Evolutionary conservation across 495 filamentous ascomycete genomes (phyloP).

Genomic region (Neurospora sp.): DNA sequence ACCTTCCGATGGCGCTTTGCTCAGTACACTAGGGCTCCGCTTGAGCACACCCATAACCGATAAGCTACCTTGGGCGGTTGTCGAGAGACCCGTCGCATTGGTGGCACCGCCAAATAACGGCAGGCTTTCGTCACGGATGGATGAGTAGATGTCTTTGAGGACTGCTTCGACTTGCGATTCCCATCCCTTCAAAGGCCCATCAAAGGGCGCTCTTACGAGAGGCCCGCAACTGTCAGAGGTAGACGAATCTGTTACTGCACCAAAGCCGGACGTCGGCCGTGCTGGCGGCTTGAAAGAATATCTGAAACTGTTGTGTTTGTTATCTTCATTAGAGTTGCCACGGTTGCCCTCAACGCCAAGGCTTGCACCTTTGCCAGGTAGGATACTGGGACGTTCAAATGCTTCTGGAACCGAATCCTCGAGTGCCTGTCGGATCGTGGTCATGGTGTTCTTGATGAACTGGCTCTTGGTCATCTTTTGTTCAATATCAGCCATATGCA

Average conservation of each 20-base stretch:
- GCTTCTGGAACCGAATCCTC: conserved; percentile 58
- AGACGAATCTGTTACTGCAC: conserved; percentile 18
- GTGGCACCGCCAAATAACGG: conserved; percentile 64
- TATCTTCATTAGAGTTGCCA: conserved; percentile 31
- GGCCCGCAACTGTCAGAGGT: conserved; percentile 42
- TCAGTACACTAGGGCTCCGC: conserved; percentile 78
- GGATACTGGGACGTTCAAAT: conserved; percentile 46
- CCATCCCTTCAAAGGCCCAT: conserved; percentile 71
- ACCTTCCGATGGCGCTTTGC: conserved; percentile 74
- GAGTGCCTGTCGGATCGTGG: conserved; percentile 70
- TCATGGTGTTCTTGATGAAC: conserved; percentile 94
- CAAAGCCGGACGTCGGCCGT: conserved; percentile 33
- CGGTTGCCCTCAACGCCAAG: conserved; percentile 16
- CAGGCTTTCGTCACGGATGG: conserved; percentile 74
- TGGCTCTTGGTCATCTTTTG: conserved; percentile 90
- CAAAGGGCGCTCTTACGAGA: conserved; percentile 72
- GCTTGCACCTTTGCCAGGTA: conserved; percentile 25
- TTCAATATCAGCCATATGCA: conserved; percentile 89
- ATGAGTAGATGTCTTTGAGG: conserved; percentile 83
- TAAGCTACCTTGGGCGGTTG: conserved; percentile 28
- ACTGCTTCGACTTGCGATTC: conserved; percentile 81
- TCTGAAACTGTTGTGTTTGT: conserved; percentile 31
- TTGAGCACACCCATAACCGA: conserved; percentile 62
- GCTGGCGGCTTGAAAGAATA: conserved; percentile 38
- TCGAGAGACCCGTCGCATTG: conserved; percentile 30